Base-by-base conservation (phyloP, 2,329 filamentous ascomycete species). In the Zelopaecilomyces penicillatus region DNA sequence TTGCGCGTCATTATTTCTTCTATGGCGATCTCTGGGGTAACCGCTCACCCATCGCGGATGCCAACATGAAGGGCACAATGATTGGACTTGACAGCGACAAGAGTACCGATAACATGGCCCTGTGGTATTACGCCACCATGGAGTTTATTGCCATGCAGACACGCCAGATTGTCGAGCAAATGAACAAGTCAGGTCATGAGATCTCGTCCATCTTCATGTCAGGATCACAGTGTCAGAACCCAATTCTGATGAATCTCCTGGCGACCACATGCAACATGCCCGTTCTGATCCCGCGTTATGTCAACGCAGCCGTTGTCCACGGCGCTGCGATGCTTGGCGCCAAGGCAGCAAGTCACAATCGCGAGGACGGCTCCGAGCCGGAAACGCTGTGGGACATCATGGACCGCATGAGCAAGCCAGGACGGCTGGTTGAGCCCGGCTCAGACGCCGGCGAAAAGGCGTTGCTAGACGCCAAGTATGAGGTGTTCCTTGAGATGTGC, bases 91-190 rank as follows among this genome's bases (percentile, higher is more conserved):
- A 83, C 59, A 87, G 80, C 54, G 91, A 97, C 68, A 90, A 87
- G 65, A 86, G 81, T 55, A 77, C 93, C 40, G 87, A 95, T 59
- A 85, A 87, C 42, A 79, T 98, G 42, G 90, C 91, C 1, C 70
- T 96, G 26, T 83, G 90, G 69, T 98, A 98, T 70, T 97, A 96
- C 60, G 87, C 81, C 27, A 94, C 91, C 4, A 88, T 98, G 80
- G 93, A 98, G 69, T 97, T 97, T 67, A 97, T 98, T 57, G 90
- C 93, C 30, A 78, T 97, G 64, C 93, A 98, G 67, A 98, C 93
- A 0, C 83, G 87, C 47, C 93, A 98, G 65, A 98, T 98, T 57
- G 78, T 98, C 52, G 85, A 94, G 58, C 78, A 85, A 32, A 96
- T 98, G 90, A 98, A 97, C 73, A 72, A 77, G 39, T 74, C 88